phyloP scores from a whole-genome alignment of 2,329 filamentous ascomycete species.

The Xylariaceae sp. region DNA sequence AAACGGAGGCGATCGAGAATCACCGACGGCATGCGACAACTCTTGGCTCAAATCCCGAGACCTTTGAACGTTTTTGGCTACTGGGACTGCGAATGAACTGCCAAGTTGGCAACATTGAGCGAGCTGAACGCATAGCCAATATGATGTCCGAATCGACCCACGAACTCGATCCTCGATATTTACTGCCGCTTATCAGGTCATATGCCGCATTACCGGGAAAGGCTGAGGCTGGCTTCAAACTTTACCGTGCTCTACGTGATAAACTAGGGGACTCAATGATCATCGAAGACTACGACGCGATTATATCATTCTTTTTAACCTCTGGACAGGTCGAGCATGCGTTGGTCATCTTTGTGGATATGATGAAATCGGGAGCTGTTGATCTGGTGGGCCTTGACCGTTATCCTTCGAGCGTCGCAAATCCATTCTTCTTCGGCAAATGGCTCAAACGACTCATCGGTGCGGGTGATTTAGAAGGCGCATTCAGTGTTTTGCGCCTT shows the following conservation, averaged over 20 bases:
- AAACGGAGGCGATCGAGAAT: constrained; percentile 53
- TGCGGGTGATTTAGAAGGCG: constrained; percentile 63
- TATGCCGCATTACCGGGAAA: constrained; percentile 51
- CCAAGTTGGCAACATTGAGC: constrained; percentile 50
- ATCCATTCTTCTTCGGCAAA: constrained; percentile 79
- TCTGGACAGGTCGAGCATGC: constrained; percentile 61
- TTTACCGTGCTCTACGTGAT: constrained; percentile 60
- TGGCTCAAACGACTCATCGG: constrained; percentile 84
- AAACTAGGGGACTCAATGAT: constrained; percentile 56
- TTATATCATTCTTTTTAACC: constrained; percentile 66
- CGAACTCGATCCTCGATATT: constrained; percentile 47
- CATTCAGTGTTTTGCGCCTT: constrained; percentile 65
- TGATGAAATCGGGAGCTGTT: constrained; percentile 65
- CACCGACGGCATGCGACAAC: constrained; percentile 56
- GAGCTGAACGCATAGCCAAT: constrained; percentile 52
- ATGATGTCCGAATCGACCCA: constrained; percentile 45
- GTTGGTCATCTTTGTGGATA: constrained; percentile 76
- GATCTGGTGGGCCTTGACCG: constrained; percentile 40
- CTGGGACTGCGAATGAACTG: constrained; percentile 63
- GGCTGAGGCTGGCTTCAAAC: constrained; percentile 56
- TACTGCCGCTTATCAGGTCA: constrained; percentile 65
- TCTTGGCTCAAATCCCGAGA: constrained; percentile 45
- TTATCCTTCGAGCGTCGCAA: constrained; percentile 50
- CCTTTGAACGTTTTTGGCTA: constrained; percentile 54
- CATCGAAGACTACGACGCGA: constrained; percentile 70